phyloP scores from a whole-genome alignment of 2,329 filamentous ascomycete species.

The Pseudocercospora musae region DNA sequence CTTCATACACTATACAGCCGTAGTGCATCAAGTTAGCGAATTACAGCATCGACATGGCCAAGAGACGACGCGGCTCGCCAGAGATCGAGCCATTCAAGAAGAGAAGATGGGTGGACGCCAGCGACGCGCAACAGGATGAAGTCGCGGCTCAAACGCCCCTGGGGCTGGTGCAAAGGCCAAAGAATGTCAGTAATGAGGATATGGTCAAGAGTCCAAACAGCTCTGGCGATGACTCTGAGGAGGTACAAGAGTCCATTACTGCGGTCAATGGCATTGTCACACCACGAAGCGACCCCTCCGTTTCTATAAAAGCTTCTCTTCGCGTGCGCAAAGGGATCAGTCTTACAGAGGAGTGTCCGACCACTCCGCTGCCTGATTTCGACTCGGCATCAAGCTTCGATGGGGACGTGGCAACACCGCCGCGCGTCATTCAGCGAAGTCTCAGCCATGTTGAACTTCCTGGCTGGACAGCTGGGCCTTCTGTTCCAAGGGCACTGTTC shows the following conservation, averaged over 20 bases:
- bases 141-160: background rate
- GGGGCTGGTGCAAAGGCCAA: background rate
- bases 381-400: background rate
- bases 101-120: background rate
- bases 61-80: background rate
- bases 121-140: background rate
- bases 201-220: background rate
- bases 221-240: background rate
- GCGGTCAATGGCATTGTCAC: background rate
- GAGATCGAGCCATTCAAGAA: background rate
- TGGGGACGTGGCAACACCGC: background rate
- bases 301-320: background rate
- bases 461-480: constrained; percentile 2
- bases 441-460: background rate
- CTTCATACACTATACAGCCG: background rate
- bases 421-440: background rate
- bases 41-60: background rate
- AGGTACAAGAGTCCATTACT: background rate
- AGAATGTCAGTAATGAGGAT: background rate
- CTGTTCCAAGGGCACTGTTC: constrained; percentile 14
- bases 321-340: background rate
- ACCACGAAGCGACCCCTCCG: background rate
- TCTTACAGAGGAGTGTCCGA: background rate
- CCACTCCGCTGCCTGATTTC: background rate
- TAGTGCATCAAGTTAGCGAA: no score